Percentiles rank a stretch among this genome's conserved stretches.
phyloP scores from a whole-genome alignment of 1,284 basidiomycete genomes.

The Melampsora americana region DNA sequence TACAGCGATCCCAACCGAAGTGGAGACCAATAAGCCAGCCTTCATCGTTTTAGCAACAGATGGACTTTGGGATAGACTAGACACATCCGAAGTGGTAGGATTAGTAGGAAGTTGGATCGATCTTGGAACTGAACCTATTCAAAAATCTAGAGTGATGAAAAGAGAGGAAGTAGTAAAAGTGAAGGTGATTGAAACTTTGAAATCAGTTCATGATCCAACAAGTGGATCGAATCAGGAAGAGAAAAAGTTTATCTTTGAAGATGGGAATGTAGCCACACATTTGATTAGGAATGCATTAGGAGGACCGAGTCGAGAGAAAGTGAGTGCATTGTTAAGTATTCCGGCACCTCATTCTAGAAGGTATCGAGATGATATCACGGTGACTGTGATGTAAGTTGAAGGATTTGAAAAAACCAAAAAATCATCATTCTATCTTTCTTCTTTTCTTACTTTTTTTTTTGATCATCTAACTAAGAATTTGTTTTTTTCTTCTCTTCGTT shows the following conservation, averaged over 20 bases:
- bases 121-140: slow-evolving; percentile 2
- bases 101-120: slow-evolving; percentile 79
- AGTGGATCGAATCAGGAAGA: slow-evolving; percentile 32
- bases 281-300: slow-evolving; percentile 91
- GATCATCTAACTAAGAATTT: neutral
- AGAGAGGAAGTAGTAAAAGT: slow-evolving; percentile 54
- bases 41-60: slow-evolving; percentile 89
- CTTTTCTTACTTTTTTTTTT: neutral
- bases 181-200: slow-evolving; percentile 18
- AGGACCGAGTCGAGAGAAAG: slow-evolving; percentile 68
- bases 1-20: slow-evolving; percentile 51
- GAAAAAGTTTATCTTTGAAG: slow-evolving; percentile 63
- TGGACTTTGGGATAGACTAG: slow-evolving; percentile 90
- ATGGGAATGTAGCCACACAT: slow-evolving; percentile 83
- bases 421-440: too few relatives aligned
- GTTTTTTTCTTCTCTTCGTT: too few relatives aligned
- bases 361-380: slow-evolving; percentile 43
- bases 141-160: neutral
- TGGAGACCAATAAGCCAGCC: slow-evolving; percentile 54
- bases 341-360: slow-evolving; percentile 70
- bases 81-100: slow-evolving; percentile 89
- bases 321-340: slow-evolving; percentile 76
- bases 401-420: too few relatives aligned
- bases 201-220: slow-evolving; percentile 44
- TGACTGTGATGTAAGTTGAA: slow-evolving; percentile 43